These are phyloP conservation scores for Pseudogymnoascus sp. DNA, from an alignment of 2,329 filamentous ascomycete species.

Conservation along the genomic window DNA sequence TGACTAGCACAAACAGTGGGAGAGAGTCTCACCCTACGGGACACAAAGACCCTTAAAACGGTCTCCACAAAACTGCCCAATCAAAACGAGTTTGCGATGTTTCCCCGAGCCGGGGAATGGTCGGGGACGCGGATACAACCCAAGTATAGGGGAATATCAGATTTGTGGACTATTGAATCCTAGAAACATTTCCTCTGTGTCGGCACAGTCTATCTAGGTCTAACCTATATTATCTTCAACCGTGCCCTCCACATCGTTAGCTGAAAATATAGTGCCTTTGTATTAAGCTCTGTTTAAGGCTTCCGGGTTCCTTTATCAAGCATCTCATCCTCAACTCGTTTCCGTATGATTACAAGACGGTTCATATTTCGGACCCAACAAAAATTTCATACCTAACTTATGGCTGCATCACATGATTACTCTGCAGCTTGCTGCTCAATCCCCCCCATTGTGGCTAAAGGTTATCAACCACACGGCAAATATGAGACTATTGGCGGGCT, in stretches of 20 bases:
- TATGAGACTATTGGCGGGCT: slow-evolving; percentile 52
- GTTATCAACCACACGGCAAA: slow-evolving; percentile 49
- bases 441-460: slow-evolving; percentile 50
- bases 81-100: not conserved
- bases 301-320: not conserved
- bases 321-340: not conserved
- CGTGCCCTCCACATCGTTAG: not conserved
- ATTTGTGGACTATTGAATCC: not conserved
- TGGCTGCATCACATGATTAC: slow-evolving; percentile 38
- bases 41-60: not conserved
- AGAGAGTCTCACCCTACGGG: not conserved
- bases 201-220: not conserved
- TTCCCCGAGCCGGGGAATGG: not conserved
- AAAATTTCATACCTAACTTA: not conserved
- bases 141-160: not conserved
- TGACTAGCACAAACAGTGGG: not conserved
- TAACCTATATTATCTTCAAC: not conserved
- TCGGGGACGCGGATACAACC: not conserved
- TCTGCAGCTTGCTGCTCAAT: slow-evolving; percentile 53
- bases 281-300: not conserved
- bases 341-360: not conserved
- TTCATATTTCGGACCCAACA: not conserved
- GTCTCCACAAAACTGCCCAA: not conserved
- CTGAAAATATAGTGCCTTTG: not conserved
- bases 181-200: not conserved